Conservation (phyloP, 805 yeast genomes). For the Pichia insulana region DNA sequence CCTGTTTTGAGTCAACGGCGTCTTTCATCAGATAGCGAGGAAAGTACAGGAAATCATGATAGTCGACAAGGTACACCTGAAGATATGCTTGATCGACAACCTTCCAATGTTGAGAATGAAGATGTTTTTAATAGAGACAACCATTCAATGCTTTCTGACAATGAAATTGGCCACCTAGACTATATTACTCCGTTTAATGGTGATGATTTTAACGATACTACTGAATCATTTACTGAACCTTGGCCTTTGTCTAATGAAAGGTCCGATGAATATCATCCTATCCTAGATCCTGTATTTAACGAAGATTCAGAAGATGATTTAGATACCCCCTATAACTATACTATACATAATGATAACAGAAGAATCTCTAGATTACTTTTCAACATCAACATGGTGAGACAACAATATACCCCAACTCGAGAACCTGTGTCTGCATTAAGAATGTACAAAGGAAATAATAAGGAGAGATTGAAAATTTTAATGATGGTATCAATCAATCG, state of each 20-base stretch:
- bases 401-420: slow-evolving; percentile 22
- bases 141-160: too few species aligned
- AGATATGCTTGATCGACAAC: too few species aligned
- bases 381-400: slow-evolving; percentile 19
- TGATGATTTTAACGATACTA: slow-evolving; percentile 9
- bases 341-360: slow-evolving; percentile 24
- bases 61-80: too few species aligned
- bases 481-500: slow-evolving; percentile 25
- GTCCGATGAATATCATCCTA: slow-evolving; percentile 2
- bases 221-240: neutral
- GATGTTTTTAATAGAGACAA: neutral
- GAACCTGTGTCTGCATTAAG: slow-evolving; percentile 20
- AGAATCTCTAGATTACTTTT: slow-evolving; percentile 24
- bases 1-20: too few species aligned
- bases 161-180: too few species aligned
- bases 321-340: slow-evolving; percentile 21
- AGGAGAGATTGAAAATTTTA: slow-evolving; percentile 16
- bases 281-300: slow-evolving; percentile 3
- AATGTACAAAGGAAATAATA: slow-evolving; percentile 20
- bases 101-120: neutral
- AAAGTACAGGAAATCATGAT: too few species aligned
- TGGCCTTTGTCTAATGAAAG: slow-evolving; percentile 8
- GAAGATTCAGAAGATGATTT: slow-evolving; percentile 17
- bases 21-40: too few species aligned
- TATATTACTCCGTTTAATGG: slow-evolving; percentile 8